Evolutionary conservation across 441 rosid species (phyloP).

Genomic region (Melastoma candidum): DNA sequence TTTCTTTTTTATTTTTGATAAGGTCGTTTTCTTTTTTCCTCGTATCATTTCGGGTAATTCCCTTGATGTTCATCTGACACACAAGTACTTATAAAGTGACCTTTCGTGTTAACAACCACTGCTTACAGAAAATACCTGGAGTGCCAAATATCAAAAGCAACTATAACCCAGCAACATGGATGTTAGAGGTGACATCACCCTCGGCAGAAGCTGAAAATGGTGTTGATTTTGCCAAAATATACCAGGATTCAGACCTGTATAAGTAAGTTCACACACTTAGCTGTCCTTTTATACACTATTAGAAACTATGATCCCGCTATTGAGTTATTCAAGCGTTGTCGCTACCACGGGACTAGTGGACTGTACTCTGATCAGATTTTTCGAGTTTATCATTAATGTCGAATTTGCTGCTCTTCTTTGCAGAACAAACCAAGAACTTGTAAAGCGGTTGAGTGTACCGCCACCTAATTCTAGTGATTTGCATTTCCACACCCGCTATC

Average conservation of each 20-base stretch:
- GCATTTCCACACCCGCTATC: conserved; percentile 33
- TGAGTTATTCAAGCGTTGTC: too few species aligned
- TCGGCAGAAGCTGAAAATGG: conserved; percentile 37
- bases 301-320: too few species aligned
- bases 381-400: too few species aligned
- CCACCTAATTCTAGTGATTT: conserved; percentile 31
- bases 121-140: conserved; percentile 28
- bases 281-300: background rate
- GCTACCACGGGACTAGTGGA: too few species aligned
- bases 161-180: conserved; percentile 59
- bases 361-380: too few species aligned
- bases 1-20: too few species aligned
- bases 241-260: conserved; percentile 28
- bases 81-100: background rate
- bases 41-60: background rate
- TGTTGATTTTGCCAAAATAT: conserved; percentile 38
- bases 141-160: conserved; percentile 35
- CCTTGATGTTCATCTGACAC: too few species aligned
- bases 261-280: conserved; percentile 23
- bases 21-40: background rate
- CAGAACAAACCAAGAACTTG: conserved; percentile 35
- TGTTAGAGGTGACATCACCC: conserved; percentile 43
- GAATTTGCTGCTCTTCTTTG: conserved; percentile 2
- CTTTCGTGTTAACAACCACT: background rate
- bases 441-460: conserved; percentile 29